Conservation (phyloP, 2,329 filamentous ascomycete genomes). For the Coleophoma eucalyptorum region DNA sequence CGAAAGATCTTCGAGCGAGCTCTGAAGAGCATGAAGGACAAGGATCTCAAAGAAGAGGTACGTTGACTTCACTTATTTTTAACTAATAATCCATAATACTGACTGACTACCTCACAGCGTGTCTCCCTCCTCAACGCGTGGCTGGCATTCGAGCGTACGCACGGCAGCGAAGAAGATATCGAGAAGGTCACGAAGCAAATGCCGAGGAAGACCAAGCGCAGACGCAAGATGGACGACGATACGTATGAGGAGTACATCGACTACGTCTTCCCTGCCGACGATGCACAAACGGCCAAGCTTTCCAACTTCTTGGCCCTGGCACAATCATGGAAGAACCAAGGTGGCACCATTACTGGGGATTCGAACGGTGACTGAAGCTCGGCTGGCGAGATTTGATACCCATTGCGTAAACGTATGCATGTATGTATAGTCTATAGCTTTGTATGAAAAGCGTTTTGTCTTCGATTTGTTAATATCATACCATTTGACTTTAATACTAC, state of each 20-base stretch:
- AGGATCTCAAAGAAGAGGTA: constrained; percentile 84
- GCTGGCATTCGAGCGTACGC: constrained; percentile 85
- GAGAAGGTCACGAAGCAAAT: constrained; percentile 88
- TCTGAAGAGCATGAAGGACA: constrained; percentile 82
- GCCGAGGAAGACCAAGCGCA: constrained; percentile 89
- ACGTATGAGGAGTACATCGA: constrained; percentile 96
- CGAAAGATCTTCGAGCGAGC: constrained; percentile 82
- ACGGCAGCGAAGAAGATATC: constrained; percentile 72
- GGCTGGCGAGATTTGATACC: background rate
- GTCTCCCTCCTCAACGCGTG: constrained; percentile 88
- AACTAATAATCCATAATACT: constrained; percentile 17
- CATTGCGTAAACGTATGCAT: background rate
- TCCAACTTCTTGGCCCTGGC: constrained; percentile 82
- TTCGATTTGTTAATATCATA: no score
- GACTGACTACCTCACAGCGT: constrained; percentile 43
- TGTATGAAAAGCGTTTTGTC: no score
- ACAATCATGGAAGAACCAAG: constrained; percentile 58
- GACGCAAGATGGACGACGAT: constrained; percentile 87
- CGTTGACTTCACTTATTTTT: constrained; percentile 12
- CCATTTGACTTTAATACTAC: no score
- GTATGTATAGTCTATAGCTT: no score
- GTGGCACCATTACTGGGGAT: constrained; percentile 22
- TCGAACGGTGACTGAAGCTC: constrained; percentile 8
- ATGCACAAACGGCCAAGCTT: constrained; percentile 78
- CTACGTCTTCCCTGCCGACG: constrained; percentile 95